Conservation (phyloP, 768 basidiomycete species). For the Mycena indigotica region DNA sequence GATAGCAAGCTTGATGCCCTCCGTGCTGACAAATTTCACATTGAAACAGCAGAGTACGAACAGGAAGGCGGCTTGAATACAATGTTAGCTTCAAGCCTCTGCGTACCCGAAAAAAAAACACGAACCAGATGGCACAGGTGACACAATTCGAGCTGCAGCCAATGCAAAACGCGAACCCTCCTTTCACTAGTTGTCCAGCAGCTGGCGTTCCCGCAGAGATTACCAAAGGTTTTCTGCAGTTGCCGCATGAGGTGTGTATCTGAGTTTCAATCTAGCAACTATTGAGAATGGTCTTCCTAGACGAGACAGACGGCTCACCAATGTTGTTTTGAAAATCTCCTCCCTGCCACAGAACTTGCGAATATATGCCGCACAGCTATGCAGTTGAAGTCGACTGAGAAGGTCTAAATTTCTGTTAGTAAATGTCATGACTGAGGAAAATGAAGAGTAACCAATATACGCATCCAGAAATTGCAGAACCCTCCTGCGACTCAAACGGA, state of each 20-base stretch:
- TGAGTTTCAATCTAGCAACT: slow-evolving; percentile 62
- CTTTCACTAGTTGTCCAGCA: slow-evolving; percentile 31
- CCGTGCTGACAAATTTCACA: slow-evolving; percentile 81
- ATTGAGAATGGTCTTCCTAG: not conserved
- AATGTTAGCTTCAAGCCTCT: not conserved
- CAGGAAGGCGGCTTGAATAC: slow-evolving; percentile 67
- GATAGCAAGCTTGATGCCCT: slow-evolving; percentile 79
- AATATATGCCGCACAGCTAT: slow-evolving; percentile 72
- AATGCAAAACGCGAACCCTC: slow-evolving; percentile 58
- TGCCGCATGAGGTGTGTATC: slow-evolving; percentile 69
- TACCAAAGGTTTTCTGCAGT: slow-evolving; percentile 65
- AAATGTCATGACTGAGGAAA: not conserved
- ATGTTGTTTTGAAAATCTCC: slow-evolving; percentile 53
- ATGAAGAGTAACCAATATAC: slow-evolving; percentile 60
- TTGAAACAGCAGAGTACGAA: slow-evolving; percentile 67
- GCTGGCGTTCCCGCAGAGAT: slow-evolving; percentile 39
- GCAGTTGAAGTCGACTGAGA: slow-evolving; percentile 60
- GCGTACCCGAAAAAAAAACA: slow-evolving; percentile 18
- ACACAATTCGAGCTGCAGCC: slow-evolving; percentile 51
- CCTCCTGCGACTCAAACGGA: slow-evolving; percentile 49
- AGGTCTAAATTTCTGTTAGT: slow-evolving; percentile 48
- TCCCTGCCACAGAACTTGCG: slow-evolving; percentile 62
- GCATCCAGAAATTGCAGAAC: slow-evolving; percentile 61
- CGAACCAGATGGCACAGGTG: slow-evolving; percentile 76
- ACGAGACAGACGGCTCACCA: slow-evolving; percentile 40